phyloP scores from a whole-genome alignment of 768 basidiomycete species.

The Trametes cubensis region DNA sequence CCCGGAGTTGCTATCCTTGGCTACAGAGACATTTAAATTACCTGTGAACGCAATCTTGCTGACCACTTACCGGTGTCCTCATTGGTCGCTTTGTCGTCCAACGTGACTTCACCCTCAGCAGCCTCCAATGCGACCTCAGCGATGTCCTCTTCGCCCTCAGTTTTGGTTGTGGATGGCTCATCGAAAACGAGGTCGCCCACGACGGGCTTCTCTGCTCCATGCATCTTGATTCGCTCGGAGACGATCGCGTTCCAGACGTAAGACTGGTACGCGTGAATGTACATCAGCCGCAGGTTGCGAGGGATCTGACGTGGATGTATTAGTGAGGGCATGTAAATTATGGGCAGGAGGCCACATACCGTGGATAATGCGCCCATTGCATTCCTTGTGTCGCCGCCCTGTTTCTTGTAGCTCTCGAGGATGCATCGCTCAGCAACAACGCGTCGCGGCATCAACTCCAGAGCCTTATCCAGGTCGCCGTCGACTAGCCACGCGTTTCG shows the following conservation, averaged over 20 bases:
- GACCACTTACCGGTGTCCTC: conserved; percentile 26
- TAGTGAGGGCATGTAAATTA: not conserved
- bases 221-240: conserved; percentile 84
- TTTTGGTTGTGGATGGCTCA: conserved; percentile 34
- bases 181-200: conserved; percentile 93
- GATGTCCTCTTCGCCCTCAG: conserved; percentile 38
- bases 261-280: conserved; percentile 97
- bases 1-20: conserved; percentile 22
- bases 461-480: conserved; percentile 75
- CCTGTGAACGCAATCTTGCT: conserved; percentile 3
- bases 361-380: conserved; percentile 87
- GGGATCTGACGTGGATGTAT: conserved; percentile 69
- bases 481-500: conserved; percentile 90
- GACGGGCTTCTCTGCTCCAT: conserved; percentile 73
- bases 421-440: conserved; percentile 94
- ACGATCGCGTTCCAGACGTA: conserved; percentile 99
- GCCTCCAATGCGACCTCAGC: conserved; percentile 33
- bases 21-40: not conserved
- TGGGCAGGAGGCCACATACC: conserved; percentile 44
- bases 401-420: conserved; percentile 86
- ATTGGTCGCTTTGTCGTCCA: conserved; percentile 22
- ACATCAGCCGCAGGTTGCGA: conserved; percentile 92
- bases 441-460: conserved; percentile 84
- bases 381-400: conserved; percentile 75
- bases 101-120: conserved; percentile 33